A percentile compares a stretch with the other conserved stretches of the same genome.
Conservation (phyloP, 192 early-diverging fungal species). For the Backusella circina region DNA sequence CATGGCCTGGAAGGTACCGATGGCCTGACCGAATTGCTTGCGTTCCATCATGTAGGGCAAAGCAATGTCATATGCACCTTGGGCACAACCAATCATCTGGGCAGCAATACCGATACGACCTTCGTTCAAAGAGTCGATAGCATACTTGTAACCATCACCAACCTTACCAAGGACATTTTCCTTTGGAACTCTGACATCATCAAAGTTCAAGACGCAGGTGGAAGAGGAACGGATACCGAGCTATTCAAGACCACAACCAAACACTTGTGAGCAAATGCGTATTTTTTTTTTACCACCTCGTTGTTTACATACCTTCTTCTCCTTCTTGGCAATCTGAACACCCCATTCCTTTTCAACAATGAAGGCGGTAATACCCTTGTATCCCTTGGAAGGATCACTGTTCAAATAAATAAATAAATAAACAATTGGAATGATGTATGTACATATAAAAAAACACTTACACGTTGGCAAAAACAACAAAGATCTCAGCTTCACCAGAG, state of each 20-base stretch:
- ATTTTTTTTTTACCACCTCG: conserved; percentile 96
- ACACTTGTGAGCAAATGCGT: conserved; percentile 51
- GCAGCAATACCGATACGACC: conserved; percentile 65
- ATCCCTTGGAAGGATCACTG: conserved; percentile 81
- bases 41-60: conserved; percentile 89
- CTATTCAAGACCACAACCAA: conserved; percentile 32
- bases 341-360: conserved; percentile 92
- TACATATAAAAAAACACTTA: conserved; percentile 5
- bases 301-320: conserved; percentile 81
- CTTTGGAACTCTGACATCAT: conserved; percentile 81
- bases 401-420: background rate
- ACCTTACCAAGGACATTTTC: conserved; percentile 87
- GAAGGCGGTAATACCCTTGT: conserved; percentile 98
- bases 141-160: conserved; percentile 95
- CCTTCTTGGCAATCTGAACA: conserved; percentile 92
- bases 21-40: conserved; percentile 83
- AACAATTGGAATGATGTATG: background rate
- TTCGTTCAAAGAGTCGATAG: conserved; percentile 96
- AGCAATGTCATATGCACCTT: conserved; percentile 85
- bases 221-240: conserved; percentile 89
- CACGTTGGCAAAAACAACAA: conserved; percentile 34
- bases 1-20: conserved; percentile 82
- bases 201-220: conserved; percentile 91
- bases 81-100: conserved; percentile 84
- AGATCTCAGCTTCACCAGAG: conserved; percentile 91